Conservation (phyloP, 192 early-diverging fungal species). For the Coemansia sp. region DNA sequence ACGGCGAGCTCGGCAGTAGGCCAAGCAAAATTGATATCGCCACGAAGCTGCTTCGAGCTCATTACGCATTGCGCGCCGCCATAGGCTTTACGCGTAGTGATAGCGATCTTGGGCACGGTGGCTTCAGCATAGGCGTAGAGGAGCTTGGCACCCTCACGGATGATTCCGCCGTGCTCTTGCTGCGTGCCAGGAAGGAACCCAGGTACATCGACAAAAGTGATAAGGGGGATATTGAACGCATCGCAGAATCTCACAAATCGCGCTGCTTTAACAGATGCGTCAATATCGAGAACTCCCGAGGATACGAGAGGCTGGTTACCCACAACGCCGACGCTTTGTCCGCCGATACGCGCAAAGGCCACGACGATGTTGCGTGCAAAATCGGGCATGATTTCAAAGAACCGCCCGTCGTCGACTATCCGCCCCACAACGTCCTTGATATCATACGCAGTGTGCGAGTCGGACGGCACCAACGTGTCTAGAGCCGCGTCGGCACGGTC, state of each 20-base stretch:
- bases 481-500: conserved; percentile 75
- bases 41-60: conserved; percentile 93
- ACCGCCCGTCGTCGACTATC: conserved; percentile 78
- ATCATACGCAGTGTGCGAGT: conserved; percentile 93
- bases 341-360: conserved; percentile 84
- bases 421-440: conserved; percentile 86
- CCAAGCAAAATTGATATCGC: conserved; percentile 92
- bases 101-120: conserved; percentile 94
- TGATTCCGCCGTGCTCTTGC: conserved; percentile 96
- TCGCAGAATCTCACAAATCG: conserved; percentile 96
- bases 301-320: conserved; percentile 96
- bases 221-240: conserved; percentile 91
- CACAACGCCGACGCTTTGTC: conserved; percentile 83
- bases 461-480: conserved; percentile 85
- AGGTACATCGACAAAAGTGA: conserved; percentile 96
- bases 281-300: conserved; percentile 94
- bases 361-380: conserved; percentile 93
- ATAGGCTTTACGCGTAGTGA: conserved; percentile 96
- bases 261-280: conserved; percentile 92
- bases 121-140: conserved; percentile 96
- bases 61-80: conserved; percentile 98
- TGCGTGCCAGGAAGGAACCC: conserved; percentile 93
- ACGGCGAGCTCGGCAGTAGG: conserved; percentile 98
- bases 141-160: conserved; percentile 94
- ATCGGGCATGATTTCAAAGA: conserved; percentile 92